Evolutionary conservation across 768 basidiomycete species (phyloP), one percentile per base, ranked within the genome.

Genomic region (Boletus rubroflammeus): DNA sequence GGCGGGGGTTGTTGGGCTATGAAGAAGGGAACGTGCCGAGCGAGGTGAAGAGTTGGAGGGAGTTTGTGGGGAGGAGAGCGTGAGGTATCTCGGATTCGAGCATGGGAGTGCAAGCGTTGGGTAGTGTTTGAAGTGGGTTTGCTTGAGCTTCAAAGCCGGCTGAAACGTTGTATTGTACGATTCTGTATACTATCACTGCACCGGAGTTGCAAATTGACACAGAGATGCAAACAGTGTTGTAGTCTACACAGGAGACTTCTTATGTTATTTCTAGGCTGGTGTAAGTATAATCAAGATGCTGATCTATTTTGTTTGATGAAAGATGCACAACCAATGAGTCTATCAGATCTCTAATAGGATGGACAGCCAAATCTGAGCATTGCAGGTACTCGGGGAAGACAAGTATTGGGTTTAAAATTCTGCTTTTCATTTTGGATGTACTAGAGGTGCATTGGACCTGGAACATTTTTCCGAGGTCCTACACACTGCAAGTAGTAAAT

Each of bases 1-100:
- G 63, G 6, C 46, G 13, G n/a, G 55, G 85, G 35, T 73, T 95
- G 66, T 73, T 79, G 59, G 79, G 79, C 23, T 99, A 98, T 69
- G 76, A 77, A 29, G 94, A 98, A 71, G 96, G 94, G 19, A 83
- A 78, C 32, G 87, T 96, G 60, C 96, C 96, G 31, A 78, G 86
- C 2, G 96, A 98, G 70, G 94, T 99, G 64, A 81, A 81, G 62
- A 92, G 91, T 31, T 98, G 95, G 95, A 76, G 82, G 53, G 90
- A 95, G 70, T 98, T 92, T 69, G 83, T 93, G 41, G 91, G 91
- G 14, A 74, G 75, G 56, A 79, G 80, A 49, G 87, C 84, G 35
- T 91, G 62, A 51, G 32, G 9, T 19, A 6, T 34, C 32, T 15
- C 14, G 32, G 14, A 34, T 15, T 34, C 14, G 32, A 15, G 14